These are phyloP conservation scores for Umbellularia californica DNA, from an alignment of 164 flowering plant genomes.

Conservation along the genomic window DNA sequence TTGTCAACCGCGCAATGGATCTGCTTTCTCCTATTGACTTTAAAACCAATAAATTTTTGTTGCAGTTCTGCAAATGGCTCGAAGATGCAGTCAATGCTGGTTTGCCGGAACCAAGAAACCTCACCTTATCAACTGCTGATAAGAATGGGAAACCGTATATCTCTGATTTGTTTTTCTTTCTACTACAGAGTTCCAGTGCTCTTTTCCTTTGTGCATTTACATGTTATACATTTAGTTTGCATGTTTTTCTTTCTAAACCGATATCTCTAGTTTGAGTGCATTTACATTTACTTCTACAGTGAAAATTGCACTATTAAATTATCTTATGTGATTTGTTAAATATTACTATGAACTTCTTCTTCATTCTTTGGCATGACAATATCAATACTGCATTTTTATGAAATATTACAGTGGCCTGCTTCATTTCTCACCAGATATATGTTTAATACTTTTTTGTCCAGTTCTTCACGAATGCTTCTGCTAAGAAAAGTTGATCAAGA, in stretches of 20 bases:
- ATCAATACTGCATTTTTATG: too few relatives aligned
- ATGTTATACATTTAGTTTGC: too few relatives aligned
- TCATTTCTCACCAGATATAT: background rate
- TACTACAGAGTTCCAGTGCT: too few relatives aligned
- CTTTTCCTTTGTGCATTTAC: too few relatives aligned
- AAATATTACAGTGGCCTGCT: too few relatives aligned
- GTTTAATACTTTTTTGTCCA: slow-evolving; percentile 17
- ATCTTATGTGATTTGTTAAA: too few relatives aligned
- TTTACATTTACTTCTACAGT: background rate
- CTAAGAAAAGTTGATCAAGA: slow-evolving; percentile 78
- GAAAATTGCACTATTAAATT: too few relatives aligned
- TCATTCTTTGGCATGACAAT: too few relatives aligned
- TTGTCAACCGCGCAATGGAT: background rate
- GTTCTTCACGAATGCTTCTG: slow-evolving; percentile 91
- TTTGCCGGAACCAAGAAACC: slow-evolving; percentile 85
- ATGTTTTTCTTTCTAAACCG: too few relatives aligned
- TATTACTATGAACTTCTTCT: too few relatives aligned
- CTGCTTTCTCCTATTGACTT: background rate
- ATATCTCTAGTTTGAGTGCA: too few relatives aligned
- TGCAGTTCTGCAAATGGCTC: slow-evolving; percentile 91
- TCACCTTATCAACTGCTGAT: slow-evolving; percentile 78
- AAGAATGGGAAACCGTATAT: slow-evolving; percentile 74
- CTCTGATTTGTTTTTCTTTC: slow-evolving; percentile 11
- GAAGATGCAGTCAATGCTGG: slow-evolving; percentile 80
- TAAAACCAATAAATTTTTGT: background rate